These are phyloP conservation scores for Leishmania amazonensis DNA, from an alignment of 208 protist species.

Conservation along the genomic window DNA sequence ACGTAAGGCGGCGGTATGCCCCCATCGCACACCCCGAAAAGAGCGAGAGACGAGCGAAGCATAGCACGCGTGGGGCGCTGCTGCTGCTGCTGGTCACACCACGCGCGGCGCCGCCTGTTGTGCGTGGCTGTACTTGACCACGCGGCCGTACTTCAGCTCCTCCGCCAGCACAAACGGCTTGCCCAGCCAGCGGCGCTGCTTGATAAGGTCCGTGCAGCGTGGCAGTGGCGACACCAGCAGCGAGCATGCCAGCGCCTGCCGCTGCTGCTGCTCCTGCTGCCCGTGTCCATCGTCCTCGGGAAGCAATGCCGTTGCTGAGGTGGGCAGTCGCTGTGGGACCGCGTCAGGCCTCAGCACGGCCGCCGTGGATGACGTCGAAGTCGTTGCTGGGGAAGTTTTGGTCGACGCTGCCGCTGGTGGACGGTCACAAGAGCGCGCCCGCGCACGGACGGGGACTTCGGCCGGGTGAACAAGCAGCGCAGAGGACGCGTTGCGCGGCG, in stretches of 20 bases:
- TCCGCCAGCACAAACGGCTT: constrained; percentile 40
- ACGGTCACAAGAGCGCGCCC: neutral
- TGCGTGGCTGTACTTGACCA: constrained; percentile 24
- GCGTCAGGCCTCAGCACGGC: neutral
- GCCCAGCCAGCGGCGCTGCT: constrained; percentile 19
- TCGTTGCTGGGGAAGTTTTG: neutral
- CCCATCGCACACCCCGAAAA: too few species aligned
- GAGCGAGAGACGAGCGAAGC: too few species aligned
- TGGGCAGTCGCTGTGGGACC: neutral
- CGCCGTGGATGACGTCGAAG: neutral
- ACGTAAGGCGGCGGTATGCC: neutral
- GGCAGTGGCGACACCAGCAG: constrained; percentile 28
- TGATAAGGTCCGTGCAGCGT: constrained; percentile 20
- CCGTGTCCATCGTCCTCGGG: neutral
- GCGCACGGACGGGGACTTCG: neutral
- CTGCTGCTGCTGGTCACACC: neutral
- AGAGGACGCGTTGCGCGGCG: neutral
- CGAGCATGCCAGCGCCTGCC: neutral
- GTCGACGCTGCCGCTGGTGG: neutral
- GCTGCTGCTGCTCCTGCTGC: neutral
- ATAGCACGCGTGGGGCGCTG: too few species aligned
- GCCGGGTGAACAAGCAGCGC: neutral
- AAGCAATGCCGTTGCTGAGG: neutral
- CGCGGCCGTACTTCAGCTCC: constrained; percentile 50
- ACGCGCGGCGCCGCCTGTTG: constrained; percentile 4